These are phyloP conservation scores for Peronospora farinosa DNA, from an alignment of 352 stramenopile species.

Conservation along the genomic window DNA sequence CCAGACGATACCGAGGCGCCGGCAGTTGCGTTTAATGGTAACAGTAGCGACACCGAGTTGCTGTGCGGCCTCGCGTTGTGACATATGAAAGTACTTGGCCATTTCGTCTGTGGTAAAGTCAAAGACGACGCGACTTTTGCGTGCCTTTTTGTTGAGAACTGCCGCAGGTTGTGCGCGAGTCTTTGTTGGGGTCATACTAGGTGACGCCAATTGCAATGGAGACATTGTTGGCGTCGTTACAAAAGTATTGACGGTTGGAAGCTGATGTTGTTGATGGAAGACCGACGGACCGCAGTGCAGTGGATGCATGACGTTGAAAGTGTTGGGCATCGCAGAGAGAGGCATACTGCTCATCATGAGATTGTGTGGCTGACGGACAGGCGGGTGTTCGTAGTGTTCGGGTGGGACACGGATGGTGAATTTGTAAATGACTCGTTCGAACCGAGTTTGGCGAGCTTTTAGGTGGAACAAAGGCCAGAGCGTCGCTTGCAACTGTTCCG, in stretches of 20 bases:
- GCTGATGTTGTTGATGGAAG: slow-evolving; percentile 3
- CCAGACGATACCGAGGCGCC: slow-evolving; percentile 51
- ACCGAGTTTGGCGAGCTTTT: slow-evolving; percentile 7
- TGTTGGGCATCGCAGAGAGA: slow-evolving; percentile 13
- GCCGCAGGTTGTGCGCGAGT: slow-evolving; percentile 7
- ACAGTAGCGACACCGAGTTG: slow-evolving; percentile 51
- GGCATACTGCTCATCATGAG: slow-evolving; percentile 24
- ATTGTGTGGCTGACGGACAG: background rate
- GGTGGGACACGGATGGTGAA: slow-evolving; percentile 5
- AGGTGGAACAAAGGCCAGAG: slow-evolving; percentile 2
- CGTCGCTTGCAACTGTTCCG: slow-evolving; percentile 6
- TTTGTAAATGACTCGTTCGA: slow-evolving; percentile 26
- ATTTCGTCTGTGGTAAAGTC: slow-evolving; percentile 51
- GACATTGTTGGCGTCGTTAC: slow-evolving; percentile 1
- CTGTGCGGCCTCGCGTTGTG: slow-evolving; percentile 45
- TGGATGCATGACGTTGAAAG: slow-evolving; percentile 21
- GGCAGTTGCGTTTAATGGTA: slow-evolving; percentile 57
- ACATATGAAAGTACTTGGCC: slow-evolving; percentile 54
- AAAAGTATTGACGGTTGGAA: slow-evolving; percentile 9
- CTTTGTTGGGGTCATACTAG: slow-evolving; percentile 11
- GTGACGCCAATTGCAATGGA: slow-evolving; percentile 13
- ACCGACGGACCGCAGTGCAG: slow-evolving; percentile 11
- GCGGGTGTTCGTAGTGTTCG: background rate
- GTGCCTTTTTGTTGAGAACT: slow-evolving; percentile 27
- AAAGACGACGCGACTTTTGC: slow-evolving; percentile 48